A percentile compares a stretch with the other conserved stretches of the same genome.
These are phyloP conservation scores for Candida ipomoeae DNA, from an alignment of 805 yeast species.

Conservation along the genomic window DNA sequence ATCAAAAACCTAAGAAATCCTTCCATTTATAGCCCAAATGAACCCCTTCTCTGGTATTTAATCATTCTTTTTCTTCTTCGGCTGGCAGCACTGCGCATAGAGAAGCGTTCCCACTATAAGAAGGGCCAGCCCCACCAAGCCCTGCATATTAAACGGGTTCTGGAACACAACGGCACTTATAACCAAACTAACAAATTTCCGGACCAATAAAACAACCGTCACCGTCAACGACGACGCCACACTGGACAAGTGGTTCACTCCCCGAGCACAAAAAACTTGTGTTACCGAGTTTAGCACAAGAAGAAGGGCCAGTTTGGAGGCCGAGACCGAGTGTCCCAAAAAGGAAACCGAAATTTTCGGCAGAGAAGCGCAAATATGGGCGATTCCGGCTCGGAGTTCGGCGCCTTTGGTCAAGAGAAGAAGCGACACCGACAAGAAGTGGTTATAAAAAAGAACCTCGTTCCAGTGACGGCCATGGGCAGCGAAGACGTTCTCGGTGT, in stretches of 20 bases:
- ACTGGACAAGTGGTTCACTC: slow-evolving; percentile 62
- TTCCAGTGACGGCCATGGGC: slow-evolving; percentile 59
- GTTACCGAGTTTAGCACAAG: slow-evolving; percentile 19
- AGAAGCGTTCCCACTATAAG: slow-evolving; percentile 56
- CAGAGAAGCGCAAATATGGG: slow-evolving; percentile 7
- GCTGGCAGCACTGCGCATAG: slow-evolving; percentile 24
- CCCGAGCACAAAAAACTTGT: slow-evolving; percentile 52
- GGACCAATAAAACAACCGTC: slow-evolving; percentile 52
- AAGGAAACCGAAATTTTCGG: neutral
- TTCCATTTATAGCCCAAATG: too few relatives aligned
- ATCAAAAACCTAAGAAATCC: too few relatives aligned
- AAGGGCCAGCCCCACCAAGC: slow-evolving; percentile 43
- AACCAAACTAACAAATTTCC: slow-evolving; percentile 59
- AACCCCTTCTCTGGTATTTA: neutral
- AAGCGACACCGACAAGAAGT: slow-evolving; percentile 51
- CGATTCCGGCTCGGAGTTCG: slow-evolving; percentile 20
- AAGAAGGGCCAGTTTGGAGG: slow-evolving; percentile 14
- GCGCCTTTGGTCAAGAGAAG: slow-evolving; percentile 24
- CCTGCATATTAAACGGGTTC: slow-evolving; percentile 35
- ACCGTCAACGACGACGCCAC: slow-evolving; percentile 59
- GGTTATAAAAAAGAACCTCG: slow-evolving; percentile 61
- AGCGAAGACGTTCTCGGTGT: slow-evolving; percentile 48
- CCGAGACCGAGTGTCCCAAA: neutral
- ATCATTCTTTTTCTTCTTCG: neutral
- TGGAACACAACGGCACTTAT: slow-evolving; percentile 54